phyloP scores from a whole-genome alignment of 495 filamentous ascomycete genomes.

The Trypethelium eluteriae region DNA sequence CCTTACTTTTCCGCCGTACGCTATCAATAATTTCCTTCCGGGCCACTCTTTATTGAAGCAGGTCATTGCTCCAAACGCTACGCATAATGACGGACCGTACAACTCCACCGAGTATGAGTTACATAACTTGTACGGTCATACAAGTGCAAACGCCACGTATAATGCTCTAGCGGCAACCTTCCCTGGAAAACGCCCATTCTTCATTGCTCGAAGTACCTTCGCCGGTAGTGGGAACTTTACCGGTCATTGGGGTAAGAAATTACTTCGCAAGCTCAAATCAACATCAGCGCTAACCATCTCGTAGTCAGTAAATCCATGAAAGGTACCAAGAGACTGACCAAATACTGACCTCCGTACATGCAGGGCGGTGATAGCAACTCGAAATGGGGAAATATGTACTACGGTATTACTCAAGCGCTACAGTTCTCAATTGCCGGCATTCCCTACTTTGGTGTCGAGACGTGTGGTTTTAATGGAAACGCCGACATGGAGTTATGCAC shows the following conservation, averaged over 20 bases:
- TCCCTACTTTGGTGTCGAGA: constrained; percentile 25
- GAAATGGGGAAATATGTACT: constrained; percentile 24
- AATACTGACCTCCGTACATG: not conserved
- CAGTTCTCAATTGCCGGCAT: constrained; percentile 23
- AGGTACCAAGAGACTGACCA: not conserved
- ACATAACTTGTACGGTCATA: constrained; percentile 24
- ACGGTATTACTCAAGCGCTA: constrained; percentile 40
- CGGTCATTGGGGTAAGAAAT: constrained; percentile 35
- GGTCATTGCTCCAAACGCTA: constrained; percentile 23
- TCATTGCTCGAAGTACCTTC: constrained; percentile 21
- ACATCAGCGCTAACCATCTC: not conserved
- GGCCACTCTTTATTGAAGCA: constrained; percentile 23
- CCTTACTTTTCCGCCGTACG: constrained; percentile 24
- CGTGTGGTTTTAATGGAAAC: constrained; percentile 26
- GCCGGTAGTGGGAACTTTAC: constrained; percentile 20
- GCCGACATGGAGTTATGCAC: constrained; percentile 28
- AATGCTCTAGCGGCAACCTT: constrained; percentile 16
- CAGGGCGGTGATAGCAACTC: constrained; percentile 62
- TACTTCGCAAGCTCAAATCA: not conserved
- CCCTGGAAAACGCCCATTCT: constrained; percentile 21
- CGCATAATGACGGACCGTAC: constrained; percentile 22
- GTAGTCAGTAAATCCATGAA: not conserved
- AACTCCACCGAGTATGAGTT: constrained; percentile 26
- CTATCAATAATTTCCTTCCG: constrained; percentile 23
- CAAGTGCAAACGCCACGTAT: constrained; percentile 20